Evolutionary conservation across 2,329 filamentous ascomycete species (phyloP).

Genomic region (Camillea tinctor): DNA sequence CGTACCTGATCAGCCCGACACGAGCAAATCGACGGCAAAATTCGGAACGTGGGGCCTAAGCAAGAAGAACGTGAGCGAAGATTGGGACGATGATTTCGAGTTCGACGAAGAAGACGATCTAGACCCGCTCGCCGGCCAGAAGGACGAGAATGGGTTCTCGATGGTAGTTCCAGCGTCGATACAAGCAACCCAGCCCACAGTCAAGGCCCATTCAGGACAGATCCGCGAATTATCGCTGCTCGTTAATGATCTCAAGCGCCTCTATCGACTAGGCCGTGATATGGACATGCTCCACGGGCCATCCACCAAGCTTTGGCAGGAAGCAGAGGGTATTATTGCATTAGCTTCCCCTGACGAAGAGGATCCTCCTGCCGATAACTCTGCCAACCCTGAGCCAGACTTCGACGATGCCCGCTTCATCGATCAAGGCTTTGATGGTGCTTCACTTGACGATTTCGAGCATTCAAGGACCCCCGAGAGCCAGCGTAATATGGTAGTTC

Average conservation of each 20-base stretch:
- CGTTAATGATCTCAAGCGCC: conserved; percentile 78
- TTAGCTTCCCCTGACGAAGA: conserved; percentile 72
- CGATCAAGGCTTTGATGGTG: conserved; percentile 48
- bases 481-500: conserved; percentile 50
- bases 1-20: conserved; percentile 61
- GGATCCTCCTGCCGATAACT: conserved; percentile 35
- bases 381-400: conserved; percentile 40
- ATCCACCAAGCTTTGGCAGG: conserved; percentile 66
- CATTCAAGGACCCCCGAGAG: conserved; percentile 40
- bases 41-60: conserved; percentile 81
- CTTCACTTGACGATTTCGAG: conserved; percentile 43
- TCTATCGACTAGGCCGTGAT: conserved; percentile 67
- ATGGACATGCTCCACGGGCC: conserved; percentile 63
- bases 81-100: conserved; percentile 89
- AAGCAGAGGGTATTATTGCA: conserved; percentile 84
- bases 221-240: conserved; percentile 77
- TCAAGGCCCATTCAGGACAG: conserved; percentile 80
- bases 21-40: conserved; percentile 59
- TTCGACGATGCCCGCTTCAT: conserved; percentile 45
- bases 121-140: conserved; percentile 37
- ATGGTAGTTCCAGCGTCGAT: conserved; percentile 80
- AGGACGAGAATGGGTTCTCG: conserved; percentile 37
- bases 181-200: conserved; percentile 76
- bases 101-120: conserved; percentile 52
- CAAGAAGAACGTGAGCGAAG: conserved; percentile 77